Conservation (phyloP, 441 rosid genomes). For the Rhodomyrtus psidioides region DNA sequence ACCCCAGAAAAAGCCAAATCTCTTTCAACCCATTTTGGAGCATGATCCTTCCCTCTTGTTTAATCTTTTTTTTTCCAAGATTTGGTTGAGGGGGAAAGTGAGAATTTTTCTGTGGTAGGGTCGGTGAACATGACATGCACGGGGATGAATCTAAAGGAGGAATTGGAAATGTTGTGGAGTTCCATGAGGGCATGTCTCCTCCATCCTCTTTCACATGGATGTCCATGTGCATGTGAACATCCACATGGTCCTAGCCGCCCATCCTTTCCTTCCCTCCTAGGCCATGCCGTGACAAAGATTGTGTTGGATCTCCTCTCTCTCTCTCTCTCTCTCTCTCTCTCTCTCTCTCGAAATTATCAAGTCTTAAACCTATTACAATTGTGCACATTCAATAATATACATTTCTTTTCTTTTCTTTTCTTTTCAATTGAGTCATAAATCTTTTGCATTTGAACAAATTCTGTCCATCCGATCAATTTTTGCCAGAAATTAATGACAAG, state of each 20-base stretch:
- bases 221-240: slow-evolving; percentile 16
- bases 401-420: too few relatives aligned
- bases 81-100: not conserved
- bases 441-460: too few relatives aligned
- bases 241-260: slow-evolving; percentile 10
- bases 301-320: not conserved
- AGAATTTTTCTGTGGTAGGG: slow-evolving; percentile 3
- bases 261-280: not conserved
- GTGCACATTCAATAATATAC: too few relatives aligned
- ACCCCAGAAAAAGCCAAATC: slow-evolving; percentile 21
- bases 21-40: slow-evolving; percentile 15
- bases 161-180: not conserved
- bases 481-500: too few relatives aligned
- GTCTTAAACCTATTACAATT: too few relatives aligned
- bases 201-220: slow-evolving; percentile 18
- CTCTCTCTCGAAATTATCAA: too few relatives aligned
- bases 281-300: not conserved
- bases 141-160: not conserved
- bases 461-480: too few relatives aligned
- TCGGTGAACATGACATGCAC: not conserved
- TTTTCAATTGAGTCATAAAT: too few relatives aligned
- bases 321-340: not conserved
- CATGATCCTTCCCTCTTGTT: not conserved
- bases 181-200: not conserved
- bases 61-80: not conserved